Percentiles rank a stretch among this genome's conserved stretches.
Evolutionary conservation across 305 asterid species (phyloP).

Genomic region (Solanum hybrid): DNA sequence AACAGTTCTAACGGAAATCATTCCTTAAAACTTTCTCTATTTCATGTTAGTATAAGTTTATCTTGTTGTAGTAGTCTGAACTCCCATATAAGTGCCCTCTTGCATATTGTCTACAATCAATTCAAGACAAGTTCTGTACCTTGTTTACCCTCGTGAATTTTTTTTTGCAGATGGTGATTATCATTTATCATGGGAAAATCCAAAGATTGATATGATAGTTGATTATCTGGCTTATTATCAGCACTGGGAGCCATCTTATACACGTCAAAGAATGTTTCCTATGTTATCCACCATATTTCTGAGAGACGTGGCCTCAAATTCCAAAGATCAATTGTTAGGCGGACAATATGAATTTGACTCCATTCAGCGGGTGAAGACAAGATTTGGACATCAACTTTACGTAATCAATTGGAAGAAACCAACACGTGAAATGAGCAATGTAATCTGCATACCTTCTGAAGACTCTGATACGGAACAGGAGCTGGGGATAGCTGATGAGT

Average conservation of each 20-base stretch:
- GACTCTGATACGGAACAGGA: conserved; percentile 10
- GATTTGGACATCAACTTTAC: conserved; percentile 52
- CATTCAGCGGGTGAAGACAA: conserved; percentile 60
- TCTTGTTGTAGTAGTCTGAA: background rate
- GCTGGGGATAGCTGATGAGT: conserved; percentile 28
- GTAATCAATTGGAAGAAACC: conserved; percentile 76
- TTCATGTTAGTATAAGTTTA: background rate
- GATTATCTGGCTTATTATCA: conserved; percentile 62
- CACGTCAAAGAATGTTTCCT: conserved; percentile 63
- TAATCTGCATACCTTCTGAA: background rate
- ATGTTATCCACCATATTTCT: conserved; percentile 68
- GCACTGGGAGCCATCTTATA: conserved; percentile 87
- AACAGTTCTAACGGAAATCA: background rate
- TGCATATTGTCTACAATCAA: background rate
- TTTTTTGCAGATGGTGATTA: conserved; percentile 48
- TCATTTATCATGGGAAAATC: conserved; percentile 46
- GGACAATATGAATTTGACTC: conserved; percentile 73
- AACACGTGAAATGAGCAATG: conserved; percentile 20
- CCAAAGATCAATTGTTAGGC: conserved; percentile 30
- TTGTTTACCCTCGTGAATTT: background rate
- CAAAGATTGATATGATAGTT: conserved; percentile 55
- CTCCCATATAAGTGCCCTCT: background rate
- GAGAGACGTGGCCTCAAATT: conserved; percentile 51
- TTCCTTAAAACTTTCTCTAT: background rate
- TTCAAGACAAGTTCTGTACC: background rate